Percentiles rank a stretch among this genome's conserved stretches.
These are phyloP conservation scores for Tremellales sp. DNA, from an alignment of 1,284 basidiomycete genomes.

Conservation along the genomic window DNA sequence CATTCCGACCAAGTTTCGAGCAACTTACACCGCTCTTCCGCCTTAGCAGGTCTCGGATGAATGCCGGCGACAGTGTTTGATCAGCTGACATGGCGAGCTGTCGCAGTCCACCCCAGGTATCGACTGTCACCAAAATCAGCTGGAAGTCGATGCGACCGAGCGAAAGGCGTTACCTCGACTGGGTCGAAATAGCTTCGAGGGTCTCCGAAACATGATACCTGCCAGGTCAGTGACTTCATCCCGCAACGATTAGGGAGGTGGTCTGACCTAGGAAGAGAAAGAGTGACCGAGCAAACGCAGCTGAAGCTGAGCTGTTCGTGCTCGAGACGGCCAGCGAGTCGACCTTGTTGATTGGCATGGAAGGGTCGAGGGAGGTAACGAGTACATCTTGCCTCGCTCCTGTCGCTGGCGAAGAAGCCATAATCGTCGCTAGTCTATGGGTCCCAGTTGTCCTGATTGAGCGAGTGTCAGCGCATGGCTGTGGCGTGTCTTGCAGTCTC, in stretches of 20 bases:
- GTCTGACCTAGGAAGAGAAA: conserved; percentile 40
- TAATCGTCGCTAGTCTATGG: too few relatives aligned
- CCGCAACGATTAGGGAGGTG: not conserved
- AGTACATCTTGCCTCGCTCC: too few relatives aligned
- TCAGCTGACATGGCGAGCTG: conserved; percentile 44
- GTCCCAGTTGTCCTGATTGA: too few relatives aligned
- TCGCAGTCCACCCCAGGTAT: conserved; percentile 44
- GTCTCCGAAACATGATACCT: conserved; percentile 46
- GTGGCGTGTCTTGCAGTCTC: too few relatives aligned
- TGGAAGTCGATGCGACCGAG: not conserved
- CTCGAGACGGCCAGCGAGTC: conserved; percentile 20
- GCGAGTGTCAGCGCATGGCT: too few relatives aligned
- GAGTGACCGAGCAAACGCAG: conserved; percentile 41
- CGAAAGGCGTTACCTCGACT: conserved; percentile 31
- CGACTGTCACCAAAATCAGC: conserved; percentile 34
- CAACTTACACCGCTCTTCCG: conserved; percentile 32
- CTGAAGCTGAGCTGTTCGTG: conserved; percentile 34
- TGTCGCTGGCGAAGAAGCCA: too few relatives aligned
- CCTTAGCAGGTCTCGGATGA: conserved; percentile 39
- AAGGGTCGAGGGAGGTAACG: too few relatives aligned
- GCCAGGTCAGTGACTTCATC: not conserved
- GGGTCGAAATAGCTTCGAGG: conserved; percentile 46
- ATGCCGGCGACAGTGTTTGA: conserved; percentile 41
- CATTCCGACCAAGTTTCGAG: not conserved
- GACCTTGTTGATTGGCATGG: not conserved